Evolutionary conservation across 495 filamentous ascomycete species (phyloP).

Genomic region (Baudoinia panamericana): DNA sequence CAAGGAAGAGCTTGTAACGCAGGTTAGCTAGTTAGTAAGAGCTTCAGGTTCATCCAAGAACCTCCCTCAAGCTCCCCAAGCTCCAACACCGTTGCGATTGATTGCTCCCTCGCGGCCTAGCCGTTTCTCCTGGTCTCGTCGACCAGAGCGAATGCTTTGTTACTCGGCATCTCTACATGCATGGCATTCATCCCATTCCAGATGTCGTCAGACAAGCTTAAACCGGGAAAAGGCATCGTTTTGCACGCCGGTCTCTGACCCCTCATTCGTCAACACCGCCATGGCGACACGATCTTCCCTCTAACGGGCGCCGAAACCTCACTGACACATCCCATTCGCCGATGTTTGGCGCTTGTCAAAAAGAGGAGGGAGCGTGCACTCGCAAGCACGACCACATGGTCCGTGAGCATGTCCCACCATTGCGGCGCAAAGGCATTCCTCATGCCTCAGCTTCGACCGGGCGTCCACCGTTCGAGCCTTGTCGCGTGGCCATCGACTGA

Average conservation of each 20-base stretch:
- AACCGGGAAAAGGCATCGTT: not conserved
- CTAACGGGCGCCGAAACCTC: constrained; percentile 1
- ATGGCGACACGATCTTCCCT: constrained; percentile 7
- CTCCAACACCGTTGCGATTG: not conserved
- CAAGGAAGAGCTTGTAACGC: not conserved
- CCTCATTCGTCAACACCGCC: not conserved
- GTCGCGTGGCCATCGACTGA: not conserved
- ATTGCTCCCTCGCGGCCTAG: not conserved
- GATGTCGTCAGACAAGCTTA: constrained; percentile 7
- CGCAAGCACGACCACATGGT: constrained; percentile 1
- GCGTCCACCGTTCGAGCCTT: not conserved
- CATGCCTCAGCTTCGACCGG: constrained; percentile 1
- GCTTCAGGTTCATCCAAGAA: not conserved
- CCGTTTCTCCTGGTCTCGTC: not conserved
- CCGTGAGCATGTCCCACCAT: not conserved
- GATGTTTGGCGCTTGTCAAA: not conserved
- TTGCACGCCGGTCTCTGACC: not conserved
- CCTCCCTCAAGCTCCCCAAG: not conserved
- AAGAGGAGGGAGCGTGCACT: not conserved
- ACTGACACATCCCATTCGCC: not conserved
- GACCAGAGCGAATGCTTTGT: not conserved
- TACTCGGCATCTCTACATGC: not conserved
- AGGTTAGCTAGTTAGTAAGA: too few species aligned
- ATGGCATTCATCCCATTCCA: constrained; percentile 1
- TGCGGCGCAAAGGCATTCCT: not conserved